Conservation (phyloP, 2,329 filamentous ascomycete species). For the Botrytis squamosa region DNA sequence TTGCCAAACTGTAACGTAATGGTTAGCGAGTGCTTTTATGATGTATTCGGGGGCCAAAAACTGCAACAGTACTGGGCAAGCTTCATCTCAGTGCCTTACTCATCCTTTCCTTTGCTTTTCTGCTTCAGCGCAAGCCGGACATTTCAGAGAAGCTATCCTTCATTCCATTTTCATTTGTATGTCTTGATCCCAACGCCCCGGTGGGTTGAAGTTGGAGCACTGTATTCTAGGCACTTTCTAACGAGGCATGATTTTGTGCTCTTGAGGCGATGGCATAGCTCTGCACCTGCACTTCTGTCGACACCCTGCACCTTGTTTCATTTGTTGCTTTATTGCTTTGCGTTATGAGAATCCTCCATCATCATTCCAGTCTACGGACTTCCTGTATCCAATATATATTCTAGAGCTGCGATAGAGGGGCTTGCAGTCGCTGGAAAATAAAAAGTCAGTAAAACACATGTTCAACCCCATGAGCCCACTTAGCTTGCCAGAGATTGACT, state of each 20-base stretch:
- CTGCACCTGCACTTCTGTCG: neutral
- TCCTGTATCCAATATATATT: neutral
- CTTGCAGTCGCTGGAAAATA: neutral
- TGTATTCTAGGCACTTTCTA: neutral
- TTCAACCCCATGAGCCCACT: neutral
- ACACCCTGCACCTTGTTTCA: neutral
- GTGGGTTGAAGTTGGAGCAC: neutral
- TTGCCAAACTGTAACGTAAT: neutral
- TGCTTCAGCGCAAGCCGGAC: neutral
- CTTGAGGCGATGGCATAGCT: neutral
- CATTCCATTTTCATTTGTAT: too few relatives aligned
- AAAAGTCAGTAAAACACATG: neutral
- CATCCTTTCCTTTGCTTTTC: neutral
- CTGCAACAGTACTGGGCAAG: neutral
- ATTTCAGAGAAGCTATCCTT: neutral
- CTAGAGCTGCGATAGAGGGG: neutral
- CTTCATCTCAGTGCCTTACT: neutral
- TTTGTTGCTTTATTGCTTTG: neutral
- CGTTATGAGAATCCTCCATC: neutral
- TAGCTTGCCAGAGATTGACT: neutral
- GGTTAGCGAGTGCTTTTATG: slow-evolving; percentile 1
- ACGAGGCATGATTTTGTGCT: neutral
- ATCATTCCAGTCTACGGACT: neutral
- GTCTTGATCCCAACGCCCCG: neutral
- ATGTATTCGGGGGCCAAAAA: neutral